These are phyloP conservation scores for Ascomycota sp. DNA, from an alignment of 2,329 filamentous ascomycete species.

Conservation along the genomic window DNA sequence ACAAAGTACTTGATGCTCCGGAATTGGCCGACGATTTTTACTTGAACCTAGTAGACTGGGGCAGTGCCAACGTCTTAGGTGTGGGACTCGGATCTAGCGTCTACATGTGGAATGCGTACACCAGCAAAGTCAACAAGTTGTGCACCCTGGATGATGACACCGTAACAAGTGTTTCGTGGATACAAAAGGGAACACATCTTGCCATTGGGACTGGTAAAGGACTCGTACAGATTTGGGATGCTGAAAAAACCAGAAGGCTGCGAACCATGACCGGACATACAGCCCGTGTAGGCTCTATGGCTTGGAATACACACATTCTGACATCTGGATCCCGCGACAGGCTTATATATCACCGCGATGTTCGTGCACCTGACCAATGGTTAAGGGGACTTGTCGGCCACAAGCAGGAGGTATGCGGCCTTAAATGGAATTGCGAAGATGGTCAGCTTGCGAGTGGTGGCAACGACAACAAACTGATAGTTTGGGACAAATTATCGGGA, in stretches of 20 bases:
- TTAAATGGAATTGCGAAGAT: slow-evolving; percentile 94
- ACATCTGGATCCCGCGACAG: slow-evolving; percentile 88
- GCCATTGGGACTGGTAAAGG: slow-evolving; percentile 90
- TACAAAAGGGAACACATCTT: slow-evolving; percentile 87
- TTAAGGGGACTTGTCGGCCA: slow-evolving; percentile 71
- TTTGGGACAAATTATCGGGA: slow-evolving; percentile 92
- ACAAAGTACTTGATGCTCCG: slow-evolving; percentile 90
- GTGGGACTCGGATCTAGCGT: slow-evolving; percentile 83
- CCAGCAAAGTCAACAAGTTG: slow-evolving; percentile 76
- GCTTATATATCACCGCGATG: slow-evolving; percentile 84
- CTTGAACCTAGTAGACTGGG: slow-evolving; percentile 92
- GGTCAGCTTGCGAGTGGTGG: slow-evolving; percentile 85
- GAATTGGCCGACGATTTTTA: slow-evolving; percentile 96
- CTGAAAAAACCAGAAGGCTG: slow-evolving; percentile 60
- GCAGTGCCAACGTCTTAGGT: slow-evolving; percentile 77
- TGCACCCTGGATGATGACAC: slow-evolving; percentile 83
- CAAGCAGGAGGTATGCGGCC: slow-evolving; percentile 91
- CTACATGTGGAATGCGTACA: slow-evolving; percentile 94
- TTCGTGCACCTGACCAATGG: slow-evolving; percentile 79
- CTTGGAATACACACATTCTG: slow-evolving; percentile 95
- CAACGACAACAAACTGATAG: slow-evolving; percentile 96
- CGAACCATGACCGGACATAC: slow-evolving; percentile 95
- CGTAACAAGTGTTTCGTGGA: slow-evolving; percentile 95
- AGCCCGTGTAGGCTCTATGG: slow-evolving; percentile 73
- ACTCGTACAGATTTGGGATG: slow-evolving; percentile 93